phyloP scores from a whole-genome alignment of 176 grass and related monocot species.

The Carex pumila region DNA sequence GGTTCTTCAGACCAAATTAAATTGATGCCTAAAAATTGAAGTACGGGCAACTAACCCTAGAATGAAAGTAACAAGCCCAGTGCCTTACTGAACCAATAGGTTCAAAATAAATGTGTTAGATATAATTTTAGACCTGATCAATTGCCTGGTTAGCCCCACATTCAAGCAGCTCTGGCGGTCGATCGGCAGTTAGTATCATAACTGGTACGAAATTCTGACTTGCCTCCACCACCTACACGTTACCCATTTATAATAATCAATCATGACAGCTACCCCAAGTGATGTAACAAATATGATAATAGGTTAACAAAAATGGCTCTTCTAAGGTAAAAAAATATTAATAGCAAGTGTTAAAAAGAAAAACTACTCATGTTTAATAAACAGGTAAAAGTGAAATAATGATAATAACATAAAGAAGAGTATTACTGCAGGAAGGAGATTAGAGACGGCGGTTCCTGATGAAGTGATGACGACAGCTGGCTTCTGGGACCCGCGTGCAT shows the following conservation, averaged over 20 bases:
- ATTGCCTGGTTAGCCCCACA: constrained; percentile 88
- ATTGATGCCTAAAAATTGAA: neutral
- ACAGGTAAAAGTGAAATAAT: neutral
- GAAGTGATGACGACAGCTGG: constrained; percentile 87
- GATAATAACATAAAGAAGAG: neutral
- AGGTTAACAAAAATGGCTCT: neutral
- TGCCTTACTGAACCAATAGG: neutral
- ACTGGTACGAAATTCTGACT: constrained; percentile 81
- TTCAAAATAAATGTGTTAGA: constrained; percentile 3
- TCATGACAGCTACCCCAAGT: neutral
- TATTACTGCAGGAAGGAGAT: constrained; percentile 84
- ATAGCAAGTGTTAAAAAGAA: neutral
- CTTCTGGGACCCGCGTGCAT: constrained; percentile 63
- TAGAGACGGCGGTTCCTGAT: constrained; percentile 96
- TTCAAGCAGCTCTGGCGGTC: constrained; percentile 88
- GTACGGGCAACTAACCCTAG: neutral
- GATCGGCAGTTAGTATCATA: constrained; percentile 83
- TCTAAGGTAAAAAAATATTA: neutral
- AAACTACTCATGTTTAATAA: neutral
- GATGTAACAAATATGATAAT: neutral
- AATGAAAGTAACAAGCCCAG: neutral
- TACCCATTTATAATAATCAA: constrained; percentile 22
- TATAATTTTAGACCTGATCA: constrained; percentile 57
- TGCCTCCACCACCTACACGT: constrained; percentile 80
- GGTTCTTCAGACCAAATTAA: neutral